Conservation (phyloP, 805 yeast genomes). For the Saccharomycopsis sp. region DNA sequence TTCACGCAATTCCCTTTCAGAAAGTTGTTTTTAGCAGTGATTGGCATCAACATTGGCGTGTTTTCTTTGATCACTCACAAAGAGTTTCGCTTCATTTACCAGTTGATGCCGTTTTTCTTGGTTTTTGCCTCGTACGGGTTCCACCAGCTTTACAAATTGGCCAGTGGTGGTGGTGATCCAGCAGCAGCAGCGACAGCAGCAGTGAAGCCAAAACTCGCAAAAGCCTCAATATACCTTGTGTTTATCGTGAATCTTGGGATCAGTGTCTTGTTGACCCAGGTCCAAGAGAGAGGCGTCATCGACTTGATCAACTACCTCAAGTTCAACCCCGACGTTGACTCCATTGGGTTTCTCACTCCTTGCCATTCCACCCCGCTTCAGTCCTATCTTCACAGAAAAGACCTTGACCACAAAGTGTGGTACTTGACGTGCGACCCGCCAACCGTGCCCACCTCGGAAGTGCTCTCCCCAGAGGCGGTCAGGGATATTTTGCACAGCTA, state of each 20-base stretch:
- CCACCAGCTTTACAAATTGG: slow-evolving; percentile 11
- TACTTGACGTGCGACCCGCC: slow-evolving; percentile 93
- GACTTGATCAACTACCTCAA: slow-evolving; percentile 51
- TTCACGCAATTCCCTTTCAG: slow-evolving; percentile 22
- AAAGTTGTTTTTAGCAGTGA: slow-evolving; percentile 26
- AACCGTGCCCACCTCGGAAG: neutral
- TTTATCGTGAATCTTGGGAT: slow-evolving; percentile 33
- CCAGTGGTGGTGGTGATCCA: no score
- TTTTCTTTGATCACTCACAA: slow-evolving; percentile 74
- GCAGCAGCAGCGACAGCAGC: neutral
- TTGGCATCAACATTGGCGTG: slow-evolving; percentile 37
- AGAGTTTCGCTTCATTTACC: slow-evolving; percentile 85
- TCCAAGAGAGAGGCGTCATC: slow-evolving; percentile 83
- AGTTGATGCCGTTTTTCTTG: slow-evolving; percentile 67
- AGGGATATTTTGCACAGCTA: slow-evolving; percentile 33
- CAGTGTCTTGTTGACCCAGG: slow-evolving; percentile 45
- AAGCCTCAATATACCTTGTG: slow-evolving; percentile 23
- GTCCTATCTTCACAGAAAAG: slow-evolving; percentile 60
- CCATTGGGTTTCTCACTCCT: slow-evolving; percentile 82
- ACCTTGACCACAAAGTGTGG: slow-evolving; percentile 48
- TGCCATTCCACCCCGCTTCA: slow-evolving; percentile 98
- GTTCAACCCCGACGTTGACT: slow-evolving; percentile 30
- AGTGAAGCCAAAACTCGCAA: slow-evolving; percentile 2
- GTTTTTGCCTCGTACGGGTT: slow-evolving; percentile 38
- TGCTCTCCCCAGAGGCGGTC: slow-evolving; percentile 14